A percentile compares a stretch with the other conserved stretches of the same genome.
These are phyloP conservation scores for Debaryomyces castellii DNA, from an alignment of 805 yeast species.

Conservation along the genomic window DNA sequence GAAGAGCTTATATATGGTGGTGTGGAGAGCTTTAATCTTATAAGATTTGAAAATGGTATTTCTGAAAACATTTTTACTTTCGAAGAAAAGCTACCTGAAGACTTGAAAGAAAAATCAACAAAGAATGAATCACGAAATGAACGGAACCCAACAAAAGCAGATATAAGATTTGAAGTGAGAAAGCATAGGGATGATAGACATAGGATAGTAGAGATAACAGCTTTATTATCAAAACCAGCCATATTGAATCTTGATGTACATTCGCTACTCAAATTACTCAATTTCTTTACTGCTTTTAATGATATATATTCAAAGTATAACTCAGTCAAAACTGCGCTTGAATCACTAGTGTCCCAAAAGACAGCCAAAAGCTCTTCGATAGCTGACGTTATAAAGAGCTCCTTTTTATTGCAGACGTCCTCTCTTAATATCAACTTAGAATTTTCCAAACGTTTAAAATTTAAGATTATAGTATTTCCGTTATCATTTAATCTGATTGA, in stretches of 20 bases:
- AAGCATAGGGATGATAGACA: conserved; percentile 8
- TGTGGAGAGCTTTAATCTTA: conserved; percentile 31
- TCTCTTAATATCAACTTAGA: conserved; percentile 25
- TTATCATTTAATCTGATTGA: conserved; percentile 39
- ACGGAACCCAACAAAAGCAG: conserved; percentile 32
- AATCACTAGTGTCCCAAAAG: neutral
- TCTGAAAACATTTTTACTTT: conserved; percentile 27
- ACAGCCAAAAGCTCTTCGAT: neutral
- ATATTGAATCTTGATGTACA: conserved; percentile 17
- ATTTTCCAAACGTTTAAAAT: conserved; percentile 12
- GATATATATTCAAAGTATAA: conserved; percentile 20
- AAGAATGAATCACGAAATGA: neutral
- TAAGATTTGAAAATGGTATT: conserved; percentile 16
- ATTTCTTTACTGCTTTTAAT: conserved; percentile 22
- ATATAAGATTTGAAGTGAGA: conserved; percentile 51
- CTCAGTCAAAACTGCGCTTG: conserved; percentile 10
- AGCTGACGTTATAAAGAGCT: neutral
- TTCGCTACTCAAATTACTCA: conserved; percentile 23
- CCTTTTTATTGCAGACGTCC: conserved; percentile 41
- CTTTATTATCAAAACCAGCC: conserved; percentile 46
- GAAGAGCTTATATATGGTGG: conserved; percentile 48
- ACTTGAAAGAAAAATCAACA: neutral
- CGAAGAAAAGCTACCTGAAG: conserved; percentile 7
- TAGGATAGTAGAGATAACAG: conserved; percentile 30
- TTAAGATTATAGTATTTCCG: conserved; percentile 40